Percentiles rank a stretch among this genome's conserved stretches.
phyloP scores from a whole-genome alignment of 2,329 filamentous ascomycete genomes.

The Colletotrichum salicis region DNA sequence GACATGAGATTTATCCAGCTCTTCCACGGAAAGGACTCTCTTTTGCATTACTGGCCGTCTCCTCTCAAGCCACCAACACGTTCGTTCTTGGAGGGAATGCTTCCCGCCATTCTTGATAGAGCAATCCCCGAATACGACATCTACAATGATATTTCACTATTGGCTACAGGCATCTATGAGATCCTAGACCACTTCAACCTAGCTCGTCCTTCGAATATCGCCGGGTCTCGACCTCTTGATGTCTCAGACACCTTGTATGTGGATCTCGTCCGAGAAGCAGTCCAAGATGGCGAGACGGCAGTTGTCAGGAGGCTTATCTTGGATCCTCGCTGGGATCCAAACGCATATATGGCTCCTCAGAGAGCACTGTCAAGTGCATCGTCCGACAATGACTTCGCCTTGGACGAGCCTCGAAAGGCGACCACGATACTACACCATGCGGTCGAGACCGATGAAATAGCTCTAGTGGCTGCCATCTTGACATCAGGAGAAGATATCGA shows the following conservation, averaged over 20 bases:
- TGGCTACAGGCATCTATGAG: constrained; percentile 2
- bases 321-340: constrained; percentile 34
- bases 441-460: constrained; percentile 26
- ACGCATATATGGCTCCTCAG: background rate
- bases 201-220: too few relatives aligned
- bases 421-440: constrained; percentile 23
- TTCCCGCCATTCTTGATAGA: constrained; percentile 13
- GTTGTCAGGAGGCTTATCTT: constrained; percentile 21
- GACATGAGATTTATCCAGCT: constrained; percentile 12
- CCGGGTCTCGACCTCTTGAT: background rate
- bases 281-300: background rate
- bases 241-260: background rate
- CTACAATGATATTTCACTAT: background rate
- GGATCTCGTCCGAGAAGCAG: background rate
- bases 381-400: background rate
- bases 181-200: background rate
- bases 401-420: background rate
- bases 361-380: background rate
- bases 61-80: background rate
- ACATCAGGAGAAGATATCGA: constrained; percentile 43
- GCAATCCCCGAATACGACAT: background rate
- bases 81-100: background rate
- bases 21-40: constrained; percentile 1
- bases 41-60: constrained; percentile 14
- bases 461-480: constrained; percentile 44